Evolutionary conservation across 192 early-diverging fungal genomes (phyloP).

Genomic region (Chytriomyces sp.): DNA sequence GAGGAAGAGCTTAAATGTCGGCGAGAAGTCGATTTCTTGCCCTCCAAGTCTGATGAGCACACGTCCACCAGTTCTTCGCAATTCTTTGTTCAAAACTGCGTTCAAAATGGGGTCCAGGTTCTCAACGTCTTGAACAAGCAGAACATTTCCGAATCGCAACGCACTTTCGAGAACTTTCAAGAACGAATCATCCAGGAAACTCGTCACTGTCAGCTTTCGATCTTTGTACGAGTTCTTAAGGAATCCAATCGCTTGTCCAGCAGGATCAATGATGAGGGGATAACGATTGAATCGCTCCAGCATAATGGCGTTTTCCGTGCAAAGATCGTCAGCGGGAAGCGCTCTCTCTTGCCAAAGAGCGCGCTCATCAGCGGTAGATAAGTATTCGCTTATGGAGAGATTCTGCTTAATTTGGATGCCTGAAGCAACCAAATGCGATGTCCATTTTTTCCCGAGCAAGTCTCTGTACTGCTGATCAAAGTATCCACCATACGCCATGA

Average conservation of each 20-base stretch:
- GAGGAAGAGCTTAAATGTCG: slow-evolving; percentile 92
- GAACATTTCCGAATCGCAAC: slow-evolving; percentile 96
- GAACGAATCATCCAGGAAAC: slow-evolving; percentile 97
- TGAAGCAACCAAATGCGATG: slow-evolving; percentile 68
- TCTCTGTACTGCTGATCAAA: slow-evolving; percentile 97
- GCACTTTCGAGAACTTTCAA: slow-evolving; percentile 97
- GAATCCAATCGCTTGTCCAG: slow-evolving; percentile 90
- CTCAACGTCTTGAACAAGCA: slow-evolving; percentile 97
- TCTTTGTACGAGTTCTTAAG: slow-evolving; percentile 84
- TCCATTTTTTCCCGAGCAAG: slow-evolving; percentile 80
- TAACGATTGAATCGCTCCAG: slow-evolving; percentile 93
- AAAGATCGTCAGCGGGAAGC: slow-evolving; percentile 89
- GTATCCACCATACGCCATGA: slow-evolving; percentile 95
- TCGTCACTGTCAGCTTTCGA: slow-evolving; percentile 89
- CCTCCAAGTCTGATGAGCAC: slow-evolving; percentile 93
- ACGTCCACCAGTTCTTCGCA: slow-evolving; percentile 94
- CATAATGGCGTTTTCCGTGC: slow-evolving; percentile 99
- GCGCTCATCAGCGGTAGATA: slow-evolving; percentile 90
- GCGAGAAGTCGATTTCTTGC: slow-evolving; percentile 99
- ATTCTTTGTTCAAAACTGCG: slow-evolving; percentile 95
- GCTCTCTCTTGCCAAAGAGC: slow-evolving; percentile 85
- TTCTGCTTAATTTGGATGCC: slow-evolving; percentile 77
- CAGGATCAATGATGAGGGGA: slow-evolving; percentile 97
- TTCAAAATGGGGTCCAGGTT: slow-evolving; percentile 97
- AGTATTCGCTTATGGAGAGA: slow-evolving; percentile 85